Evolutionary conservation across 2,329 filamentous ascomycete species (phyloP), one percentile per base, ranked within the genome.

Genomic region (Colletotrichum tropicicola): DNA sequence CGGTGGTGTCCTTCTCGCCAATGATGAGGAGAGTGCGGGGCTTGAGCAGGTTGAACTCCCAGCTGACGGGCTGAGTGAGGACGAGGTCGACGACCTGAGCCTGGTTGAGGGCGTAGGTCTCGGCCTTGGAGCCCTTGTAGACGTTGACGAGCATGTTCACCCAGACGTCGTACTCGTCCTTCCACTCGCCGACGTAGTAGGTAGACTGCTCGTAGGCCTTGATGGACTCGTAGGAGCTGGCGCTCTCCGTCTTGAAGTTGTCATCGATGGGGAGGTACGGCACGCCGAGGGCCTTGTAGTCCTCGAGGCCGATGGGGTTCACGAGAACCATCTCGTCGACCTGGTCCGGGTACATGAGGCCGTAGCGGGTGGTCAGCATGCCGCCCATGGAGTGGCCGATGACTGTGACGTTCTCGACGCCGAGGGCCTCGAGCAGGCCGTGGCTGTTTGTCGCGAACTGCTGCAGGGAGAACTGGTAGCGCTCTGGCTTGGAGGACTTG

Each of bases 381-480:
- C 83, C 85, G 48, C 85, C 85, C 71, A 87, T 78, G 2, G 83
- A 87, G 73, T 87, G 85, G 10, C 85, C 85, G 41, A 87, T 79
- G 35, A 87, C 70, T 6, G 80, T 83, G 39, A 78, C 77, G 23
- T 78, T 79, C 30, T 72, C 74, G 47, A 87, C 72, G 10, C 73
- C 75, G 21, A 87, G 75, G 2, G 77, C 73, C 49, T 78, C 68
- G 9, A 87, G 76, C 5, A 87, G 74, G n/a, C 74, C 75, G 41
- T 79, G 76, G 12, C 83, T 86, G 75, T 87, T 87, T 68, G 76
- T 75, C 2, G 82, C 80, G 6, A 87, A 74, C 71, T 86, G 84
- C 30, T 82, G 78, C 7, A 87, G 75, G 25, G 78, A 83, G 74
- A 84, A 86, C 70, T 87, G 84, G 71, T 87, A 87, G 12, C 70